Conservation (phyloP, 2,329 filamentous ascomycete genomes). For the Diaporthe sp. region DNA sequence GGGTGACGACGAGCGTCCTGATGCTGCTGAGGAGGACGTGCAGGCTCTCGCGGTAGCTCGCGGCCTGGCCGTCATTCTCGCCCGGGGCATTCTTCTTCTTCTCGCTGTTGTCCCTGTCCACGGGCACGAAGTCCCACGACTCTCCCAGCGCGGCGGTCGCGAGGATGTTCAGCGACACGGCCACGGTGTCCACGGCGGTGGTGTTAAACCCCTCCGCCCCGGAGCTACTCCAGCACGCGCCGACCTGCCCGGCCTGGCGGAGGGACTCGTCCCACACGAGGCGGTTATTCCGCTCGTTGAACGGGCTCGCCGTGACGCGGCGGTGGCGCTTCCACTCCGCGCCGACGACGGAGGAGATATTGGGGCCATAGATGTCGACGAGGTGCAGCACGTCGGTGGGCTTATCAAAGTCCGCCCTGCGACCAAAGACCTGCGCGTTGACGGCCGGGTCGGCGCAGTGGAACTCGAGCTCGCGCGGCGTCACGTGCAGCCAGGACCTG, state of each 20-base stretch:
- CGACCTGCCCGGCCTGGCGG: background rate
- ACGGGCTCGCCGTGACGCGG: background rate
- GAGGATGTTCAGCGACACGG: slow-evolving; percentile 14
- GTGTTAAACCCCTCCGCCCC: background rate
- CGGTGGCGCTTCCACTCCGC: slow-evolving; percentile 21
- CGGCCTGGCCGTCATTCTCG: background rate
- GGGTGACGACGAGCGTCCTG: slow-evolving; percentile 19
- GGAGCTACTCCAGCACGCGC: background rate
- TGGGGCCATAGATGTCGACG: slow-evolving; percentile 16
- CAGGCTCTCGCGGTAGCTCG: slow-evolving; percentile 22
- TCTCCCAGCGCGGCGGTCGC: slow-evolving; percentile 9
- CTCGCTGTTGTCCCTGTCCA: background rate
- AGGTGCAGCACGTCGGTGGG: background rate
- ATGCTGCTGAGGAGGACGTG: slow-evolving; percentile 8
- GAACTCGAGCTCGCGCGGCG: background rate
- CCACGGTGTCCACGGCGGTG: background rate
- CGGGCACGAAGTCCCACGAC: slow-evolving; percentile 5
- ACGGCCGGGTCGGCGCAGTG: slow-evolving; percentile 27
- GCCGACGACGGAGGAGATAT: slow-evolving; percentile 5
- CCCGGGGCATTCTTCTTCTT: background rate
- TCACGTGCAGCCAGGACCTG: slow-evolving; percentile 21
- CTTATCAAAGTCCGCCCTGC: background rate
- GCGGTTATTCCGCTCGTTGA: slow-evolving; percentile 11
- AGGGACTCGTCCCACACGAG: slow-evolving; percentile 17
- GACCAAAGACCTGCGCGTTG: slow-evolving; percentile 10